Base-by-base conservation (phyloP, 805 yeast species). In the Metschnikowia aberdeeniae region DNA sequence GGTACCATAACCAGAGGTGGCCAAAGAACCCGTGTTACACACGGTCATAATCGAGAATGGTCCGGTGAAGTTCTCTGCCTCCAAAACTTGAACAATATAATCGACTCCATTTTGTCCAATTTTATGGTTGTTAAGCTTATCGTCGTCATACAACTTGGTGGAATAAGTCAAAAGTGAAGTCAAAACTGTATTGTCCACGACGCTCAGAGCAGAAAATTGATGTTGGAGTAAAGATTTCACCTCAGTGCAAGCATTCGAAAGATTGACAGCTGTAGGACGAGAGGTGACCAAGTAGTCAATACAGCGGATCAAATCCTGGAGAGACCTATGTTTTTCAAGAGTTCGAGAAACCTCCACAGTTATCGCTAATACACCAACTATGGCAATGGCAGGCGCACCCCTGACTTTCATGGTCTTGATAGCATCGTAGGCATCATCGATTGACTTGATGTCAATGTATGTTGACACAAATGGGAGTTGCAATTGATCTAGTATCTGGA, bases 361-460 rank as follows among this genome's bases (percentile, higher is more conserved):
- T 3, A 92, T 77, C 2, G 96, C 79, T 48, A 90, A 75, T 1
- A 89, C 82, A 5, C 96, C 98, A 2, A 92, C 97, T 46, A 92
- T 87, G 50, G 97, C 97, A 60, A 92, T 92, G 1, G 98, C 98
- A 0, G 99, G 99, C 0, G 99, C 99, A 32, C 99, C 99, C 62
- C 99, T 76, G 4, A 95, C 97, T 57, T 87, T 89, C 99, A 92
- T 92, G 46, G 74, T 74, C 59, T 81, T 83, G 63, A 92, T 92
- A n/a, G 86, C 95, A 14, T 75, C 73, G 64, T 69, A 88, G 3
- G 95, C 97, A 61, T 84, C 89, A 38, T 82, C 82, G 41, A 87
- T 80, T 13, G 80, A 68, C 32, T 68, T 53, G 46, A 92, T 77
- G 1, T 73, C 61, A 17, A 90, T 68, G 63, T 88, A 92, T 40